Conservation (phyloP, 2,329 filamentous ascomycete species). For the Fusarium foetens region DNA sequence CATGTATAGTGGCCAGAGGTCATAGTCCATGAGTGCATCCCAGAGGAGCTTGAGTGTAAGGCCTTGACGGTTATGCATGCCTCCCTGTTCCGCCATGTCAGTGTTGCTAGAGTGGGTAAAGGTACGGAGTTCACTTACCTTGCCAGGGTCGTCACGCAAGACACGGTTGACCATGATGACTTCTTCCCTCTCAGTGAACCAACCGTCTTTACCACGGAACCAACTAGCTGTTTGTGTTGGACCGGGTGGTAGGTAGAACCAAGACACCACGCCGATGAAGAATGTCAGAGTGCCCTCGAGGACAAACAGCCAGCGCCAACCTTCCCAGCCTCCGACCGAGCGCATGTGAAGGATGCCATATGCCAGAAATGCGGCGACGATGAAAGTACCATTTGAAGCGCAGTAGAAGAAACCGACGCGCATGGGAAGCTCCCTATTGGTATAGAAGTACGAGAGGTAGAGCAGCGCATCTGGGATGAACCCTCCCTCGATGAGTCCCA, state of each 20-base stretch:
- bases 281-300: conserved; percentile 50
- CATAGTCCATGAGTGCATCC: conserved; percentile 62
- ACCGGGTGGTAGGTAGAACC: conserved; percentile 38
- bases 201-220: conserved; percentile 62
- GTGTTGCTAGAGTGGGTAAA: not conserved
- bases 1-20: conserved; percentile 54
- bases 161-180: conserved; percentile 63
- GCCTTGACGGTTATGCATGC: conserved; percentile 68
- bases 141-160: conserved; percentile 65
- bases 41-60: conserved; percentile 60
- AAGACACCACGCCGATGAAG: conserved; percentile 33
- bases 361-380: conserved; percentile 7
- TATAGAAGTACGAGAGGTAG: conserved; percentile 78
- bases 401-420: conserved; percentile 76
- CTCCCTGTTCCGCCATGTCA: conserved; percentile 51
- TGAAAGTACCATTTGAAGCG: conserved; percentile 1
- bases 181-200: conserved; percentile 67
- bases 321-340: conserved; percentile 61
- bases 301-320: conserved; percentile 68
- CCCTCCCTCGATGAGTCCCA: conserved; percentile 13
- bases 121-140: not conserved
- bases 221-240: conserved; percentile 61
- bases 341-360: conserved; percentile 65
- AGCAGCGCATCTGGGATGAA: conserved; percentile 53
- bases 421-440: conserved; percentile 58